Percentiles rank a stretch among this genome's conserved stretches.
phyloP scores from a whole-genome alignment of 495 filamentous ascomycete species.

The Aspergillus homomorphus region DNA sequence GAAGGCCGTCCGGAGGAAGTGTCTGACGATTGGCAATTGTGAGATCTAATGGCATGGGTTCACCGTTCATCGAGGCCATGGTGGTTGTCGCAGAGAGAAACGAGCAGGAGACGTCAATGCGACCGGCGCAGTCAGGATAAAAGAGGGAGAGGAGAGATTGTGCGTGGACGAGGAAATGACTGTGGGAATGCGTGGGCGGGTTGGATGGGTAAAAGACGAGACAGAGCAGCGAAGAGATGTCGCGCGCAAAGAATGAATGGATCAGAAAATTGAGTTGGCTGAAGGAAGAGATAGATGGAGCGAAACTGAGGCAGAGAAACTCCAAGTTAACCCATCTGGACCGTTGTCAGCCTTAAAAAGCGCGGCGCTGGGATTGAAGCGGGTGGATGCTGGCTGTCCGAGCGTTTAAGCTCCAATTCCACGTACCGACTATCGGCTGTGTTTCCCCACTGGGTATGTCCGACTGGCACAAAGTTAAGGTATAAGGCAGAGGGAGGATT shows the following conservation, averaged over 20 bases:
- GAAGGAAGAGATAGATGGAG: neutral
- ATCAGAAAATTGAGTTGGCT: neutral
- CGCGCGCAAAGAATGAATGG: neutral
- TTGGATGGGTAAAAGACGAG: neutral
- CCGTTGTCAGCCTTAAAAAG: constrained; percentile 23
- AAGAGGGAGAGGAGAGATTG: neutral
- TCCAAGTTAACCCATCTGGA: constrained; percentile 10
- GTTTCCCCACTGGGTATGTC: constrained; percentile 12
- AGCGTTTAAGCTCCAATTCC: constrained; percentile 15
- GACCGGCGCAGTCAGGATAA: constrained; percentile 15
- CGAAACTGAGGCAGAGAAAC: neutral
- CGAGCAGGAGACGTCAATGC: constrained; percentile 10
- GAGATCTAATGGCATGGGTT: constrained; percentile 18
- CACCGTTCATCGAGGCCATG: constrained; percentile 22
- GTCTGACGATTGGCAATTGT: constrained; percentile 17
- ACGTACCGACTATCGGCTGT: constrained; percentile 17
- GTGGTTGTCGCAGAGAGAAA: neutral
- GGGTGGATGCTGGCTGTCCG: constrained; percentile 20
- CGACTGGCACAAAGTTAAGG: too few relatives aligned
- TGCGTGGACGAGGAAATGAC: neutral
- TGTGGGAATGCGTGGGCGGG: neutral
- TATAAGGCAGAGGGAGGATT: too few relatives aligned
- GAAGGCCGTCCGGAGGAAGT: constrained; percentile 11
- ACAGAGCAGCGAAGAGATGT: neutral
- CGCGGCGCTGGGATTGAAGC: constrained; percentile 8